These are phyloP conservation scores for Sphagnum magellanicum DNA, from an alignment of 228 moss, liverwort and hornwort species.

Conservation along the genomic window DNA sequence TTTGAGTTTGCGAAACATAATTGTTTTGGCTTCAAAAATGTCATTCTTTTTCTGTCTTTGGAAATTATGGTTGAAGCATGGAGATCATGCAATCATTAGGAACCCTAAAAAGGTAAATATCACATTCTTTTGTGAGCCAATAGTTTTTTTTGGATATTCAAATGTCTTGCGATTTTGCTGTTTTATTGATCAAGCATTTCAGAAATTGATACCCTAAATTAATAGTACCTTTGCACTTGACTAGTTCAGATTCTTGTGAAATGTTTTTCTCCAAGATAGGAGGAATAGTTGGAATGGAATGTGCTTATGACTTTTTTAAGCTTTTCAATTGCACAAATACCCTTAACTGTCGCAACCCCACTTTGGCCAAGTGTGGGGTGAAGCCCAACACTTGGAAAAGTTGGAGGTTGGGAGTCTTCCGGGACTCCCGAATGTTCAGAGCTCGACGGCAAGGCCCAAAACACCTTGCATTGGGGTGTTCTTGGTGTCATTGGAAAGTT, in stretches of 20 bases:
- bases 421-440: too few relatives aligned
- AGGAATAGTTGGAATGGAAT: slow-evolving; percentile 5
- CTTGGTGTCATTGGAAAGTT: too few relatives aligned
- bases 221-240: slow-evolving; percentile 4
- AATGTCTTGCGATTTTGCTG: slow-evolving; percentile 9
- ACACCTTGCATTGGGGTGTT: too few relatives aligned
- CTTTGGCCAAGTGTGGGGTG: too few relatives aligned
- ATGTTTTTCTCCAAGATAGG: slow-evolving; percentile 8
- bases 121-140: neutral
- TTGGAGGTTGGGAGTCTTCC: too few relatives aligned
- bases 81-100: neutral
- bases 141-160: slow-evolving; percentile 1
- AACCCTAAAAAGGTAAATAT: neutral
- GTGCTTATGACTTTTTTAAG: slow-evolving; percentile 3
- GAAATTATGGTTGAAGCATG: neutral
- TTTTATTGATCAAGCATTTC: neutral
- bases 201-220: slow-evolving; percentile 3
- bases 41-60: neutral
- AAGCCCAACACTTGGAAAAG: too few relatives aligned
- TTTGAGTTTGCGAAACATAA: neutral
- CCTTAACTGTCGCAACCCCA: too few relatives aligned
- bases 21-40: neutral
- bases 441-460: too few relatives aligned
- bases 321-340: neutral
- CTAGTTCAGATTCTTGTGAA: slow-evolving; percentile 2